Evolutionary conservation across 352 stramenopile species (phyloP), one percentile per base, ranked within the genome.

Genomic region (Thraustotheca clavata): DNA sequence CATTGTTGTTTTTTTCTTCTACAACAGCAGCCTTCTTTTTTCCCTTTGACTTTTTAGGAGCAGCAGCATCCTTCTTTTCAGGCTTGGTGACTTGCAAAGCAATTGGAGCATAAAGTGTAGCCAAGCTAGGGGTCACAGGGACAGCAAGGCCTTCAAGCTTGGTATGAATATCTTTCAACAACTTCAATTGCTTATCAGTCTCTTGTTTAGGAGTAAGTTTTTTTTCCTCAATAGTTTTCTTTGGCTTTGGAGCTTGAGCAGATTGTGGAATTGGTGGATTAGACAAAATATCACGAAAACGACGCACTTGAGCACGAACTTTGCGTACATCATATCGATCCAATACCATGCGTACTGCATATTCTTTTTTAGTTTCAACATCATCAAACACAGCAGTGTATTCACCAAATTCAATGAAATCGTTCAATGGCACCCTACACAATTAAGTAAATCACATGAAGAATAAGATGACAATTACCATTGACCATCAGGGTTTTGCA

Each of bases 281-380:
- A 62, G 73, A 69, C 59, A 91, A 67, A 49, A 91, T 74, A 35
- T 95, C 84, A 36, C 86, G 86, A 62, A 95, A 86, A 59, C 85
- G 84, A 43, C 83, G 82, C 69, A 95, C 81, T 32, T 95, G 86
- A 18, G 71, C 71, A 41, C 84, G 84, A 59, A 83, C 86, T 61
- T 94, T 95, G 67, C 85, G 81, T 3, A 85, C 78, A 67, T 93
- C 83, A 63, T 94, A 95, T 67, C 88, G 91, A 27, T 95, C 86
- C 49, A 91, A 77, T 59, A 91, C 77, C 77, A 95, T 94, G 47
- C 79, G 77, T 50, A 92, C 68, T 18, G 47, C 20, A 43, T 52
- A 68, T 38, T 55, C 36, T 11, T 40, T 65, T 59, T 75, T 86
- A 14, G 59, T 71, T 41, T 75, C 76, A n/a, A n/a, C n/a, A n/a